A percentile compares a stretch with the other conserved stretches of the same genome.
Conservation (phyloP, 768 basidiomycete species). For the Hypsizygus marmoreus region DNA sequence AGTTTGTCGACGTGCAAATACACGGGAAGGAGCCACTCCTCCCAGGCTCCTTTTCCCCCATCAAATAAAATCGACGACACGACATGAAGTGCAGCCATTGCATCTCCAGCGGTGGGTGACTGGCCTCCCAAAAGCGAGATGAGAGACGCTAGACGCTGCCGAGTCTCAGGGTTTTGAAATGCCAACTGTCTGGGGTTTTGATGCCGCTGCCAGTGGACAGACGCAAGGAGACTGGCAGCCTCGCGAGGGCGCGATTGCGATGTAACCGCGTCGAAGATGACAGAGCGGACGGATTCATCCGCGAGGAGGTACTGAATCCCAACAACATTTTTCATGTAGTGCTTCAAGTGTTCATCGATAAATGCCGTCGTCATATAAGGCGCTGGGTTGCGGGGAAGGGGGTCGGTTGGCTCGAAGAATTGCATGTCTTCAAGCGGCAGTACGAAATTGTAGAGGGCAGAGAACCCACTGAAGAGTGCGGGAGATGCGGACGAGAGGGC, state of each 20-base stretch:
- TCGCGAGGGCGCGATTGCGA: constrained; percentile 48
- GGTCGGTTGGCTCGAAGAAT: neutral
- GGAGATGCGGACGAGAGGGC: constrained; percentile 21
- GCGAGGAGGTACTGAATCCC: constrained; percentile 72
- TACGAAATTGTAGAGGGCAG: constrained; percentile 19
- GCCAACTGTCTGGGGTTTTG: constrained; percentile 20
- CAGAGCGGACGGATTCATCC: constrained; percentile 43
- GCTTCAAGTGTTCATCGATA: constrained; percentile 30
- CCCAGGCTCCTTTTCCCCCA: constrained; percentile 74
- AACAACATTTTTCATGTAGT: constrained; percentile 66
- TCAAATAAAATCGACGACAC: constrained; percentile 79
- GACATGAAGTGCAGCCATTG: constrained; percentile 76
- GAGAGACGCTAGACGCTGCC: constrained; percentile 27
- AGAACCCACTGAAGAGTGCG: constrained; percentile 30
- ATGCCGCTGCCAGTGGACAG: constrained; percentile 47
- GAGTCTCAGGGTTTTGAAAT: constrained; percentile 25
- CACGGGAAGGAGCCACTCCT: constrained; percentile 63
- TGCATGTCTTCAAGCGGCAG: constrained; percentile 2
- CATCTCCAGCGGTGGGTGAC: constrained; percentile 58
- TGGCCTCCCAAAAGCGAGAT: constrained; percentile 22
- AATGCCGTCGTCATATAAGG: constrained; percentile 18
- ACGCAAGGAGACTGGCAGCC: constrained; percentile 64
- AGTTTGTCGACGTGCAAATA: constrained; percentile 53
- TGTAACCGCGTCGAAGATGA: constrained; percentile 56
- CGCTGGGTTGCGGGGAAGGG: constrained; percentile 16